These are phyloP conservation scores for Wallacemonas sp. DNA, from an alignment of 208 protist species.

Conservation along the genomic window DNA sequence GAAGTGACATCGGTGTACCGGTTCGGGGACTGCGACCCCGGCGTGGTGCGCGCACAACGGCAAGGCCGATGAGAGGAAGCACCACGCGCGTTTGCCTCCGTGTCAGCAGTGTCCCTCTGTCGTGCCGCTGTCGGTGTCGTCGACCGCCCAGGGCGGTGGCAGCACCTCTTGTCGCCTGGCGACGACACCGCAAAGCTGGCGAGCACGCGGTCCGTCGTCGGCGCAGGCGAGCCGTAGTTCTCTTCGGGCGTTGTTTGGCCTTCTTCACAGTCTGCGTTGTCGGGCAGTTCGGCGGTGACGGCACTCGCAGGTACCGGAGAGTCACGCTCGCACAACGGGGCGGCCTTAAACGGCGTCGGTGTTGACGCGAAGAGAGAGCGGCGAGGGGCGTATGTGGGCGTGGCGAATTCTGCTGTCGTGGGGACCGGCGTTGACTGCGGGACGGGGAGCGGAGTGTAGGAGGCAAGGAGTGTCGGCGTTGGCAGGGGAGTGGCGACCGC, in stretches of 20 bases:
- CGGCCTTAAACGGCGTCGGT: neutral
- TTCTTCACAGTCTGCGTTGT: too few species aligned
- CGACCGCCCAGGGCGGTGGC: constrained; percentile 6
- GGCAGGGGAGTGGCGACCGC: neutral
- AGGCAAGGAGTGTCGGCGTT: neutral
- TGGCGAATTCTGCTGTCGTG: constrained; percentile 27
- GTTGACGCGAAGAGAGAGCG: constrained; percentile 4
- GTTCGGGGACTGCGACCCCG: constrained; percentile 5
- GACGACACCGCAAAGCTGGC: constrained; percentile 23
- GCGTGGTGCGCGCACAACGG: constrained; percentile 19
- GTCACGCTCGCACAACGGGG: too few species aligned
- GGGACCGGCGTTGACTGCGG: neutral
- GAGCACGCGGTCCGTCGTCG: constrained; percentile 17
- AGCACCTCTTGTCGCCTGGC: constrained; percentile 23
- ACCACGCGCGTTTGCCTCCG: too few species aligned
- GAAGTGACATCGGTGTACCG: too few species aligned
- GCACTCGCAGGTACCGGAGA: too few species aligned
- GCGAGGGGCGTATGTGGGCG: constrained; percentile 22
- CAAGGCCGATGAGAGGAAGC: constrained; percentile 3
- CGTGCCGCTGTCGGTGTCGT: neutral
- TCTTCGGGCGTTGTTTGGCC: neutral
- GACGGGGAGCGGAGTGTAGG: neutral
- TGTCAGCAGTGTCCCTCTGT: neutral
- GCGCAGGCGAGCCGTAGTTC: constrained; percentile 15
- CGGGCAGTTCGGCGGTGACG: too few species aligned